Evolutionary conservation across 2,329 filamentous ascomycete genomes (phyloP).

Genomic region (Lizonia empirigonia): DNA sequence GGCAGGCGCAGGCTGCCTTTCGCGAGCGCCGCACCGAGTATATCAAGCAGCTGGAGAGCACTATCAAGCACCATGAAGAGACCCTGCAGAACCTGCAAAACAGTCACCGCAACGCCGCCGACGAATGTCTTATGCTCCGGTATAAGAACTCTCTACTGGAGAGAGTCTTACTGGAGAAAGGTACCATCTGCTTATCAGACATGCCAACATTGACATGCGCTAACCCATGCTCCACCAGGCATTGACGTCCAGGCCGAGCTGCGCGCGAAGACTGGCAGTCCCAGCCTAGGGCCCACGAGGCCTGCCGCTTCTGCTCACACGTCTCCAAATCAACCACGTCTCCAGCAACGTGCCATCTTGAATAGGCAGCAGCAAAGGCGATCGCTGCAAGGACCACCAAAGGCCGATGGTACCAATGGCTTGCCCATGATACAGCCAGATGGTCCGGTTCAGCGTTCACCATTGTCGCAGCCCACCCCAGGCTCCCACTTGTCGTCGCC

Average conservation of each 20-base stretch:
- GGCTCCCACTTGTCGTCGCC: conserved; percentile 78
- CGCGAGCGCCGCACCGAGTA: conserved; percentile 97
- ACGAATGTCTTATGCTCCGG: conserved; percentile 96
- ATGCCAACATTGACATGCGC: conserved; percentile 15
- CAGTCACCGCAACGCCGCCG: conserved; percentile 90
- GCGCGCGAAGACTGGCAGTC: conserved; percentile 87
- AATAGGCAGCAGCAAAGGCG: conserved; percentile 77
- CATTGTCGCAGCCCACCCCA: conserved; percentile 80
- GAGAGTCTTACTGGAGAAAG: conserved; percentile 94
- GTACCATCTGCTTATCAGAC: conserved; percentile 53
- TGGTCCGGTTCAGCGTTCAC: conserved; percentile 60
- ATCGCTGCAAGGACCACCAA: conserved; percentile 76
- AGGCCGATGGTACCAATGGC: conserved; percentile 61
- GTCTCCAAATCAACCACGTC: conserved; percentile 63
- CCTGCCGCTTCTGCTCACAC: conserved; percentile 60
- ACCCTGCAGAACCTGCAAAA: conserved; percentile 90
- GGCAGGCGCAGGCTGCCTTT: conserved; percentile 96
- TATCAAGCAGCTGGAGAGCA: conserved; percentile 98
- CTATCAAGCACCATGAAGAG: conserved; percentile 95
- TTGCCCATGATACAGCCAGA: conserved; percentile 50
- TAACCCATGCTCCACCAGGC: conserved; percentile 58
- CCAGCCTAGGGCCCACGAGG: conserved; percentile 71
- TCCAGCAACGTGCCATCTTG: conserved; percentile 79
- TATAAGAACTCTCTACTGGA: conserved; percentile 98
- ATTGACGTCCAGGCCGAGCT: conserved; percentile 98